Base-by-base conservation (phyloP, 2,329 filamentous ascomycete species). In the Fusarium liriodendri region DNA sequence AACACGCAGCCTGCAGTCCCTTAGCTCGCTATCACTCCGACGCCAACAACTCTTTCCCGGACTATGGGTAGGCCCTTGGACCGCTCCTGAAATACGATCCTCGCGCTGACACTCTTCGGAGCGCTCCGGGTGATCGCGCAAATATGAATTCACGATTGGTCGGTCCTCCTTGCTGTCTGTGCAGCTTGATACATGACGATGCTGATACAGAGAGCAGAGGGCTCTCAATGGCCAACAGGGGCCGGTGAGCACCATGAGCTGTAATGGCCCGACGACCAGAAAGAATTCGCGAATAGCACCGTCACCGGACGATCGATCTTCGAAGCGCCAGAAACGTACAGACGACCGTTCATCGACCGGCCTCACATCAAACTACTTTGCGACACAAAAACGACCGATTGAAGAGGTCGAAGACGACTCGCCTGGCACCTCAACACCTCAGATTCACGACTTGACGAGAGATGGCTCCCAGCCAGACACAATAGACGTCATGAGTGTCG, bases 21-120 rank as follows among this genome's bases (percentile, higher is more conserved):
- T 73, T 80, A 64, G 74, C 74, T 62, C 79, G 82, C 67, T 84
- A 85, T 69, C 68, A 76, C 63, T 84, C 82, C 66, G 71, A 81
- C 67, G 79, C 79, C 71, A 79, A 80, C 76, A 79, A 80, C 76
- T 84, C 82, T 68, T 83, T 83, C 74, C 83, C 83, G 60, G 83
- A 85, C 77, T 85, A 85, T 84, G 83, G 81, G 83, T 84, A 81
- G 62, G 76, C 67, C 68, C 68, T 66, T 70, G 58, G 55, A 58
- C 55, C 40, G 32, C 33, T 62, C 62, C 33, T 29, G 13, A 62
- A 38, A 67, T 62, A 59, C 70, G 37, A 63, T 25, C 59, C 71
- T 42, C 55, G 66, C 65, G 66, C 76, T 80, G 72, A 76, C 76
- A 54, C 54, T 33, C 52, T 50, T 50, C 65, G 68, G 70, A 81